These are phyloP conservation scores for Leucocoprinus birnbaumii DNA, from an alignment of 768 basidiomycete species.

Conservation along the genomic window DNA sequence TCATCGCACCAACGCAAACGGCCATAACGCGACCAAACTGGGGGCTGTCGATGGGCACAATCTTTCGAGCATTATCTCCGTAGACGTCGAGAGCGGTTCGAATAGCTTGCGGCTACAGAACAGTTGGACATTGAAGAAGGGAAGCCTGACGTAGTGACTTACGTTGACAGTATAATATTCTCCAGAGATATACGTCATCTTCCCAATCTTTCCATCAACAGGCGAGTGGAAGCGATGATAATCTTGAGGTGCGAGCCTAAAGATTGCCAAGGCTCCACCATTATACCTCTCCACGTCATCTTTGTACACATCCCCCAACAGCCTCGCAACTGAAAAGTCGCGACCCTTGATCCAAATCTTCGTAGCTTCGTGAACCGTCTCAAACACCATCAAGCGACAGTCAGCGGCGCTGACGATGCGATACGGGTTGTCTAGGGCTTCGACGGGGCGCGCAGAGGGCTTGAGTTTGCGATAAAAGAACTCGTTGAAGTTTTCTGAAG, in stretches of 20 bases:
- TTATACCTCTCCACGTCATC: conserved; percentile 65
- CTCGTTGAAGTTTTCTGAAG: conserved; percentile 83
- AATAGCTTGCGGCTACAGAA: conserved; percentile 82
- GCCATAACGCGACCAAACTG: conserved; percentile 91
- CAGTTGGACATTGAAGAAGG: neutral
- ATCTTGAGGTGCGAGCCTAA: conserved; percentile 90
- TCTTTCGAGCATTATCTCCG: conserved; percentile 90
- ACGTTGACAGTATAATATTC: conserved; percentile 98
- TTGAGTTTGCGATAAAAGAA: conserved; percentile 95
- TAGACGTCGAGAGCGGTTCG: conserved; percentile 89
- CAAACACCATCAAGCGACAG: conserved; percentile 94
- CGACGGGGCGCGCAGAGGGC: conserved; percentile 72
- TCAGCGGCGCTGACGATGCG: conserved; percentile 90
- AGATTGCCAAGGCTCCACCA: conserved; percentile 86
- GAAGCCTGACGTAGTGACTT: conserved; percentile 19
- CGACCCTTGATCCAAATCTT: conserved; percentile 96
- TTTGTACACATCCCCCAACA: conserved; percentile 80
- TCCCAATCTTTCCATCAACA: conserved; percentile 81
- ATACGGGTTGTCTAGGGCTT: conserved; percentile 67
- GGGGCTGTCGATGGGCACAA: conserved; percentile 87
- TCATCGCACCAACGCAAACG: conserved; percentile 92
- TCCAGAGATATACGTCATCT: conserved; percentile 79
- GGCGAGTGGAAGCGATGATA: conserved; percentile 94
- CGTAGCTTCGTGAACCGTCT: conserved; percentile 82
- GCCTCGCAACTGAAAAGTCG: conserved; percentile 78